Evolutionary conservation across 345 rosid genomes (phyloP), one percentile per base, ranked within the genome.

Genomic region (Capsella bursapastoris): DNA sequence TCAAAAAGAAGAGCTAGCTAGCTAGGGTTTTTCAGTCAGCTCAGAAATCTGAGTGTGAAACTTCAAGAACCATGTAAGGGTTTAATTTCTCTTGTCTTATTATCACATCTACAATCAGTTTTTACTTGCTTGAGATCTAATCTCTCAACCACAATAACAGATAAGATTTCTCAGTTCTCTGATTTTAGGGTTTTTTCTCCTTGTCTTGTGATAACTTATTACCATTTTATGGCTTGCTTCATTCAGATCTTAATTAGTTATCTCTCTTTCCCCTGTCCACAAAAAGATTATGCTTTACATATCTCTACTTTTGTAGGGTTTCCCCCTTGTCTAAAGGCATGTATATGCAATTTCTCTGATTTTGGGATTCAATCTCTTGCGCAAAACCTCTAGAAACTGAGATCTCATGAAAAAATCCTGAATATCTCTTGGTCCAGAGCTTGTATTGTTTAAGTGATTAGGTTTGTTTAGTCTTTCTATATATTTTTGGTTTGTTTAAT

Each of bases 11-110:
- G 56, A 64, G 59, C 43, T 57, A 73, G 59, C 43, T 57, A 73
- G 59, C 59, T 64, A 79, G 65, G 75, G 76, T 66, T 81, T 81
- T 56, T 40, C 59, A 37, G 14, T 55, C 47, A 65, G 50, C 59
- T 76, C 34, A 12, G 32, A 44, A 52, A 63, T 37, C 44, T 27
- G 27, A 9, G 48, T 55, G 49, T 61, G 49, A 61, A 62, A 63
- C 47, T 22, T 65, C 72, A 50, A 65, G 64, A 71, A 28, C 31
- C 57, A 45, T 66, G 68, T 78, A 59, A 66, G 65, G 4, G 48
- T 27, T 59, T 22, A 22, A 22, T 22, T 50, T 66, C 16, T 66
- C 22, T 58, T 58, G 8, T 34, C 34, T 47, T 32, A 48, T 56
- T 60, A 76, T 76, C 51, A 61, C 34, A 44, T 76, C 32, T 47